Evolutionary conservation across 805 yeast species (phyloP), one percentile per base, ranked within the genome.

Genomic region (Nakazawaea laoshanensis): DNA sequence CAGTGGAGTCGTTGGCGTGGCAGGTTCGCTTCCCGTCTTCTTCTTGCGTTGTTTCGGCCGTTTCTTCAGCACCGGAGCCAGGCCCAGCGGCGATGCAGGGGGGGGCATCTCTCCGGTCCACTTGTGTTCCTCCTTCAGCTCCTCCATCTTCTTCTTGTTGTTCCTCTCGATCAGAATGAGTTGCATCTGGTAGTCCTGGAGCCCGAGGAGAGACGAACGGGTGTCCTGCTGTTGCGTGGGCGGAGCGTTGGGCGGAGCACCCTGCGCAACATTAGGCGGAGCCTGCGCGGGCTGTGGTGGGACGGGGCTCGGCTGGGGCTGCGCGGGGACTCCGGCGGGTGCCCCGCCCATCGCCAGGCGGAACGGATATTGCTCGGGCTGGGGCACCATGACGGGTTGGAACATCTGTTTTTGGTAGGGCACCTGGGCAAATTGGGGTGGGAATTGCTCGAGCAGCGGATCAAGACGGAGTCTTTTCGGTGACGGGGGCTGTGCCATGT

Each of bases 131-230:
- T 35, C 35, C 27, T 21, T 17, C 33, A 29, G 47, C 27, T 64
- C 68, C 44, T 70, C 77, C 31, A 81, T 58, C 35, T 83, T 65
- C 50, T 73, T 74, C 49, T 79, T 77, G 53, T 81, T 84, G 50
- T 82, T 88, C 42, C 72, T 72, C 46, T 84, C 94, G 48, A 85
- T 57, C 34, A 79, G 50, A 69, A 81, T 70, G 43, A 83, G 59
- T 53, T 83, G 89, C 63, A 74, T 76, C 52, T 84, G 94, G 52
- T 85, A 84, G 49, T 84, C 94, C 45, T 79, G 84, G 24, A 84
- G 20, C 5, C 39, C 39, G 11, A 31, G 13, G 9, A 36, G 21
- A 14, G 39, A 30, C n/a, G n/a, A n/a, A n/a, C n/a, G n/a, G 37
- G 34, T 34, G 45, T 33, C 34, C 39, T 19, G n/a, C n/a, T n/a